phyloP scores from a whole-genome alignment of 2,329 filamentous ascomycete genomes.

The Monosporascus sp. region DNA sequence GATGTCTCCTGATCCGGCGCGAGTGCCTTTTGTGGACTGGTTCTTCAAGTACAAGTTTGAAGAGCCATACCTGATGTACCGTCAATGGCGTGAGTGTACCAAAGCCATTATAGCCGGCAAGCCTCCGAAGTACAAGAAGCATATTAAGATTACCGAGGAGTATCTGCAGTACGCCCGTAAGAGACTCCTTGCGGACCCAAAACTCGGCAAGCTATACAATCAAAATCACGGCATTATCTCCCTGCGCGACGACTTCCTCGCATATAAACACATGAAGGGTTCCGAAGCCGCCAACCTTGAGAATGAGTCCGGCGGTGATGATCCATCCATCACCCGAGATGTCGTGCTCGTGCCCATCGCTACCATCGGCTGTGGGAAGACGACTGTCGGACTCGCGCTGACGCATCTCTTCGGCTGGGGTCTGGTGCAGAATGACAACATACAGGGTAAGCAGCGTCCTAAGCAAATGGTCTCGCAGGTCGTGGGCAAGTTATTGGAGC shows the following conservation, averaged over 20 bases:
- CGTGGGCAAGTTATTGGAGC: slow-evolving; percentile 55
- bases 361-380: slow-evolving; percentile 95
- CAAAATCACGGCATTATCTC: slow-evolving; percentile 93
- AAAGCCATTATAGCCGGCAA: slow-evolving; percentile 78
- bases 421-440: slow-evolving; percentile 95
- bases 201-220: slow-evolving; percentile 66
- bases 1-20: slow-evolving; percentile 47
- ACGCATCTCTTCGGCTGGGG: slow-evolving; percentile 84
- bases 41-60: slow-evolving; percentile 99
- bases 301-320: slow-evolving; percentile 46
- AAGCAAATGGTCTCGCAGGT: slow-evolving; percentile 71
- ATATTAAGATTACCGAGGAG: slow-evolving; percentile 82
- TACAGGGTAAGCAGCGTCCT: slow-evolving; percentile 72
- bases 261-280: slow-evolving; percentile 77
- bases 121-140: slow-evolving; percentile 76
- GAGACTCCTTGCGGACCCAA: slow-evolving; percentile 63
- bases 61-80: slow-evolving; percentile 97
- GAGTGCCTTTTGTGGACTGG: slow-evolving; percentile 73
- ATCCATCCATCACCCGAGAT: slow-evolving; percentile 53
- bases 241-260: slow-evolving; percentile 81
- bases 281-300: slow-evolving; percentile 81
- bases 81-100: slow-evolving; percentile 96
- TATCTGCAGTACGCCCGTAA: slow-evolving; percentile 79
- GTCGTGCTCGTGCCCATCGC: slow-evolving; percentile 86
- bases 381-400: slow-evolving; percentile 79